Evolutionary conservation across 2,329 filamentous ascomycete genomes (phyloP).

Genomic region (Biscogniauxia mediterranea): DNA sequence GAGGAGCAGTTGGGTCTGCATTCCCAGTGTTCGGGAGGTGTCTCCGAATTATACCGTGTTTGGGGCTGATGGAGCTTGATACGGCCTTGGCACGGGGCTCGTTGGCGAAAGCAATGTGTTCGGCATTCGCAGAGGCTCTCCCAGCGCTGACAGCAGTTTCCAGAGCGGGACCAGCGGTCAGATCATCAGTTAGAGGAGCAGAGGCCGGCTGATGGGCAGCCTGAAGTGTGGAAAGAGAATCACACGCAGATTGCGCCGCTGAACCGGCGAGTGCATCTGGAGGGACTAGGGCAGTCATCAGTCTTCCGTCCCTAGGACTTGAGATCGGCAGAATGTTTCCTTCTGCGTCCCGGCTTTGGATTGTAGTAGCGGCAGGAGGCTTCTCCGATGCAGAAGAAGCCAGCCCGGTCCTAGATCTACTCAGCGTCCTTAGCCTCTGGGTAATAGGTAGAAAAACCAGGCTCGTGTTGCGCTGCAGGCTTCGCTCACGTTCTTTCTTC

Average conservation of each 20-base stretch:
- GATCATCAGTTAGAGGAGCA: neutral
- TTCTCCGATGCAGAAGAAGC: conserved; percentile 5
- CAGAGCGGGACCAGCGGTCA: neutral
- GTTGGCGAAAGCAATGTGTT: conserved; percentile 27
- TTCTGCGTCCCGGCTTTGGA: neutral
- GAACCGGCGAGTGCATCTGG: neutral
- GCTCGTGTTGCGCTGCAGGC: conserved; percentile 26
- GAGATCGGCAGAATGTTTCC: conserved; percentile 20
- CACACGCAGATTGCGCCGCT: neutral
- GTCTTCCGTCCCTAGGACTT: conserved; percentile 19
- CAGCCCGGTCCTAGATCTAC: conserved; percentile 17
- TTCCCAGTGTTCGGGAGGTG: conserved; percentile 11
- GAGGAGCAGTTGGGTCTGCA: conserved; percentile 15
- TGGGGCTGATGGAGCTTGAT: conserved; percentile 21
- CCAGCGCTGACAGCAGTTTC: conserved; percentile 1
- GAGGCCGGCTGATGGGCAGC: neutral
- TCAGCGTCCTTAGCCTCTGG: conserved; percentile 22
- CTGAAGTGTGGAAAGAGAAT: neutral
- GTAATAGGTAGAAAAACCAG: conserved; percentile 29
- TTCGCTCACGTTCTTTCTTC: conserved; percentile 38
- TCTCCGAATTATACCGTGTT: conserved; percentile 15
- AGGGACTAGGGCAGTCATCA: conserved; percentile 19
- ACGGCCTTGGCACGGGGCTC: conserved; percentile 10
- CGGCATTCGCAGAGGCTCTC: conserved; percentile 5
- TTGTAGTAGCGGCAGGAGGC: neutral